Base-by-base conservation (phyloP, 257 asterid genomes). In the Ajuga chamaepitys region DNA sequence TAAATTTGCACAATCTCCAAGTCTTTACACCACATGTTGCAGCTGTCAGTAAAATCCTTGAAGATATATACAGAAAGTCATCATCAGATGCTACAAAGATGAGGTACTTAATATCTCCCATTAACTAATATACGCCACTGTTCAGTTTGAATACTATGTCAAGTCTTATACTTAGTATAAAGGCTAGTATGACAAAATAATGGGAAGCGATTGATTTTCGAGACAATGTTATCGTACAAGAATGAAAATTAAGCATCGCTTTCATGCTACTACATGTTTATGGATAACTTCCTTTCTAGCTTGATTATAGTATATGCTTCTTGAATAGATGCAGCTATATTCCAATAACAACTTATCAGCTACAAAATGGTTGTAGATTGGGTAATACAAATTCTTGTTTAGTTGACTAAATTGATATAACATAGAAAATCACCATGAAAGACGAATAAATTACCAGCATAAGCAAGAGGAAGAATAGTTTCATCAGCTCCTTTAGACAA, bases 401-500 rank as follows among this genome's bases (percentile, higher is more conserved):
- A 62, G 28, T 14, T 25, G 42, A 25, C 54, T 17, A 26, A 11
- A 30, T 16, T 21, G 50, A 66, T 30, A 64, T 48, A 70, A 37
- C 34, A 7, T 40, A 54, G 17, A 26, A 28, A 18, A 7, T 58
- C 24, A 5, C 45, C 65, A 40, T 50, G 35, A 56, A 59, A 64
- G 37, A 65, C 50, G 70, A 73, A 72, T 41, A 61, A 75, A 42
- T 82, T 77, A 93, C 99, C 97, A 73, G 85, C 65, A 75, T 67
- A 73, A 62, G 92, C 81, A 77, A 28, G 85, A 62, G 99, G 96
- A 75, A 93, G 83, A 75, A 93, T 87, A 52, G 95, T 75, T 80
- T 93, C 99, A 74, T 93, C 97, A 62, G 99, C 99, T 76, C 99
- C 99, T 81, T 93, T 93, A 9, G 99, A 87, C 65, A 93, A 66